Evolutionary conservation across 148 eudicot species (phyloP), one percentile per base, ranked within the genome.

Genomic region (Cornus kousa): DNA sequence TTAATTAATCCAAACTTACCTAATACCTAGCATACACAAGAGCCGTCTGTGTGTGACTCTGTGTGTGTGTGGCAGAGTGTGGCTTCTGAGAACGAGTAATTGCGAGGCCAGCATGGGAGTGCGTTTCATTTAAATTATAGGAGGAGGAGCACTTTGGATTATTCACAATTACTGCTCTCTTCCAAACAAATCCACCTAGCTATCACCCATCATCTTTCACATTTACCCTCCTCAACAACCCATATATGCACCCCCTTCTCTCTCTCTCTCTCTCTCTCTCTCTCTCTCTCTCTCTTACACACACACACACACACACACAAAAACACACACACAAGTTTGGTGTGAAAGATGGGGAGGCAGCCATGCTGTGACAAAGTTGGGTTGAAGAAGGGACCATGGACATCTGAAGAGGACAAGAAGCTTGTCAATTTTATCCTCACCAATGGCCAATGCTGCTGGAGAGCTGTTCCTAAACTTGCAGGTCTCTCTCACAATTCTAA

Each of bases 371-470:
- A 85, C 74, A 88, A 88, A 82, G 82, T 85, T 14, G 90, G 88
- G 17, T 73, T 88, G 77, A 88, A 88, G 85, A 86, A 88, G 65
- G 90, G 90, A 35, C 90, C 90, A 82, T 88, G 90, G 90, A 83
- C 90, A 46, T 78, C 80, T 86, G 90, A 88, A 32, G 90, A 88
- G 71, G 90, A 88, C 78, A 83, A 77, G 70, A 88, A 83, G 81
- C 88, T 88, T 68, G 86, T 86, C 55, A 88, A 75, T 74, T 88
- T 88, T 82, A 88, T 88, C 32, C 84, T 88, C 67, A 86, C 80
- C 76, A 88, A 88, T 86, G 90, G 90, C 77, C 90, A 88, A 88
- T 88, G 90, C 60, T 88, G 90, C 71, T 88, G 90, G 90, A 86
- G 90, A 75, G 84, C 90, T 83, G 79, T 88, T 37, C 90, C 90